Evolutionary conservation across 768 basidiomycete species (phyloP), one percentile per base, ranked within the genome.

Genomic region (Chalciporus sphaerocephalus): DNA sequence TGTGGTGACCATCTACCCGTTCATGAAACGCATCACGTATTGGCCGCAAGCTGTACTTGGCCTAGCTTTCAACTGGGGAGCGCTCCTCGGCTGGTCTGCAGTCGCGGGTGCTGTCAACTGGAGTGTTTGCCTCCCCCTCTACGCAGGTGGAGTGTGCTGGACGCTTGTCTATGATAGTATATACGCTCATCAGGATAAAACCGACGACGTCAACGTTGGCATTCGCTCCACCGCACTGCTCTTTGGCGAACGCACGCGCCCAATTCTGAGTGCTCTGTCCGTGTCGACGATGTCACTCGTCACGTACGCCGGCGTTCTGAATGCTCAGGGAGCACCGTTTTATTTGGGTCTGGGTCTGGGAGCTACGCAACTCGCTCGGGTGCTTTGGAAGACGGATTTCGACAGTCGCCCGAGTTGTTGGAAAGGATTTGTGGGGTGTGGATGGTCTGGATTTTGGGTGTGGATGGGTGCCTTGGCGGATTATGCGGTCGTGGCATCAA

Each of bases 111-210:
- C 74, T 2, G 82, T 85, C 3, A 73, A 95, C 59, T 95, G 92
- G 93, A 62, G 62, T 10, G 79, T 94, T 33, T 90, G 87, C 34
- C 67, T 88, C 8, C 92, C 96, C 2, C 75, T 99, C 11, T 98
- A 97, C 59, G 83, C 85, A 1, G 92, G 94, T 7, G 89, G 91
- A 18, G 69, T 93, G 21, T 81, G 82, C 57, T 98, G 94, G 93
- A 94, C 94, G 39, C 76, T 99, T 35, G 89, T 96, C 2, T 99
- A 98, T 61, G 96, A 99, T 57, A 95, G 86, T 39, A 92, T 98
- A 54, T 98, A 98, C 58, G 96, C 96, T 3, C 96, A 99, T 65
- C 95, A 97, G 88, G 96, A 99, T 69, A 99, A 98, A 70, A 59
- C 51, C 13, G 96, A 99, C 70, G 96, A 99, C 59, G 73, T 89